Percentiles rank a stretch among this genome's conserved stretches.
phyloP scores from a whole-genome alignment of 805 yeast species.

The Lipomyces spencermartinsiae region DNA sequence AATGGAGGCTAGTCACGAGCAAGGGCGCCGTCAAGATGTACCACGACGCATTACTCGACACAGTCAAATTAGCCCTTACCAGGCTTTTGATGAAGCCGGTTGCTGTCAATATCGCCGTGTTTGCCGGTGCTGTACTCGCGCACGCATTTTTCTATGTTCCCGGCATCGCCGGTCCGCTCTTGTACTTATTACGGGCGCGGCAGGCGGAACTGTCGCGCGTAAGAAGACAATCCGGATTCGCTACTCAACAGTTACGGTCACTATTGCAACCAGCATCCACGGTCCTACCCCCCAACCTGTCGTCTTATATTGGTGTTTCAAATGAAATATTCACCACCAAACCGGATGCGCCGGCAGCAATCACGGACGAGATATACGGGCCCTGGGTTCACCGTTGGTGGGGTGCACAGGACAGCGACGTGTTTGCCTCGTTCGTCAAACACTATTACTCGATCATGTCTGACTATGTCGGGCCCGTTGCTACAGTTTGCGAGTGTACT shows the following conservation, averaged over 20 bases:
- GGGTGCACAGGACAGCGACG: conserved; percentile 46
- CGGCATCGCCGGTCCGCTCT: conserved; percentile 56
- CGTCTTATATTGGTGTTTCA: conserved; percentile 39
- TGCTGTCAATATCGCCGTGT: conserved; percentile 65
- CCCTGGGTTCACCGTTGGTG: conserved; percentile 49
- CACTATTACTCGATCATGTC: conserved; percentile 49
- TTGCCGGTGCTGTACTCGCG: conserved; percentile 74
- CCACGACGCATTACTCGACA: conserved; percentile 51
- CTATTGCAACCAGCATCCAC: conserved; percentile 2
- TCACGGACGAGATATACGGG: conserved; percentile 41
- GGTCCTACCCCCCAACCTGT: conserved; percentile 43
- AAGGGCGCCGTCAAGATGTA: conserved; percentile 29
- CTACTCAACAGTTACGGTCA: not conserved
- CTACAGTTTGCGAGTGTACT: conserved; percentile 30
- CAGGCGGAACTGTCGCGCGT: conserved; percentile 43
- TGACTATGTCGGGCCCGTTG: conserved; percentile 36
- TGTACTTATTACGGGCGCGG: conserved; percentile 43
- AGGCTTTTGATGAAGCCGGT: conserved; percentile 58
- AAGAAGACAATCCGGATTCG: conserved; percentile 20
- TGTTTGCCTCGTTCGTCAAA: conserved; percentile 51
- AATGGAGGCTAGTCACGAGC: conserved; percentile 45
- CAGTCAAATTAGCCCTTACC: conserved; percentile 59
- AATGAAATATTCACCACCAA: conserved; percentile 14
- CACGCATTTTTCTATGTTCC: conserved; percentile 63
- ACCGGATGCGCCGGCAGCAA: conserved; percentile 30